These are phyloP conservation scores for Nicotiana tabacum DNA, from an alignment of 257 asterid genomes.

Conservation along the genomic window DNA sequence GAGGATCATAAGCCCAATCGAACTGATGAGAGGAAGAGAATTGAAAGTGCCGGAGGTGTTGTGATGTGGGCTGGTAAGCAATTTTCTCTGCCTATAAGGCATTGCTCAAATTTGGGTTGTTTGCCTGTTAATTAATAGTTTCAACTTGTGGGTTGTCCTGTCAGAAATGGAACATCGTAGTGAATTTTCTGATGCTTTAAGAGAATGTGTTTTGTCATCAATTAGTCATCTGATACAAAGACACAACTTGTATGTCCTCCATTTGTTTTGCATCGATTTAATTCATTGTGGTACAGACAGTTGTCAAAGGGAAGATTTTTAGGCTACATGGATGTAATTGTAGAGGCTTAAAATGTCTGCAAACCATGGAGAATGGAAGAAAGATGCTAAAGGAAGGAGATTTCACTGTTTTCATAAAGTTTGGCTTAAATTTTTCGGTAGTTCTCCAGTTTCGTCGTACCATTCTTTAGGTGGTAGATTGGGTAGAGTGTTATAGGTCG, in stretches of 20 bases:
- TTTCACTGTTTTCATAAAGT: background rate
- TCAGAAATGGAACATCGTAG: background rate
- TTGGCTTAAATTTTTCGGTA: background rate
- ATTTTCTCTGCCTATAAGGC: constrained; percentile 8
- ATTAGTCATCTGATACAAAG: background rate
- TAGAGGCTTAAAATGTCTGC: background rate
- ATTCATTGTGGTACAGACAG: background rate
- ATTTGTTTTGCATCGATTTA: background rate
- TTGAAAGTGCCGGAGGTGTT: constrained; percentile 97
- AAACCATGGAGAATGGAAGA: background rate
- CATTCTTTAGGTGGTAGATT: background rate
- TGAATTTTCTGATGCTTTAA: background rate
- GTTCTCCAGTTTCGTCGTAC: background rate
- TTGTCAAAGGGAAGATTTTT: background rate
- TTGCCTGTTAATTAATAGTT: background rate
- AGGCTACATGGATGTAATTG: background rate
- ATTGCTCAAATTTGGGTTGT: constrained; percentile 1
- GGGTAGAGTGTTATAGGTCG: background rate
- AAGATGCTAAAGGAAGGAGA: background rate
- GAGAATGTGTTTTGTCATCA: background rate
- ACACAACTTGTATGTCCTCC: background rate
- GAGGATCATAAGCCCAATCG: constrained; percentile 98
- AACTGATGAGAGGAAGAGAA: constrained; percentile 94
- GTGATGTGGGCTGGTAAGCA: constrained; percentile 98
- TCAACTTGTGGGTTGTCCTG: background rate